Evolutionary conservation across 2,329 filamentous ascomycete species (phyloP), one percentile per base, ranked within the genome.

Genomic region (Conoideocrella luteorostrata): DNA sequence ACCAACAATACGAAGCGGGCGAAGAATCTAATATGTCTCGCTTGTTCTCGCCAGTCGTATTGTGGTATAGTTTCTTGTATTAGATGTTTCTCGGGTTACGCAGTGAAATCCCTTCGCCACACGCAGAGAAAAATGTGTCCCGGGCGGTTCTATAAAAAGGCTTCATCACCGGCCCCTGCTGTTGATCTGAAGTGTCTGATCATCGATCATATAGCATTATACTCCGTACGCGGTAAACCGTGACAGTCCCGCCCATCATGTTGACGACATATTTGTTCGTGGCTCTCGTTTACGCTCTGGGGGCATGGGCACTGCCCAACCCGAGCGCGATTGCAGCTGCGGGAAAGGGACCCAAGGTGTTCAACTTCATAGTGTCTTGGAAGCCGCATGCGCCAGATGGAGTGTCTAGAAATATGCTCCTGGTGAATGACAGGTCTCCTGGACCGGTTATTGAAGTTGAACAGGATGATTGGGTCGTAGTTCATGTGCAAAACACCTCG

Each of bases 391-490:
- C 65, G 0, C 70, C 70, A 0, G 66, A 72, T 58, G 76, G 77
- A 20, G 62, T 67, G 44, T 46, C 57, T 0, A 60, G 67, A 11
- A 49, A 68, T 32, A 68, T 72, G 60, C 52, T 72, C 48, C 62
- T 82, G 33, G 61, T 81, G 53, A 84, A 84, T 49, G 74, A 72
- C 10, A 68, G 78, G 52, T 78, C 76, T 39, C 81, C 82, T 1
- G 83, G 80, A 0, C 82, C 82, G 0, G 62, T 67, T 2, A 68
- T 86, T 7, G 68, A 74, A 38, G 39, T 35, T 12, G 44, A 46
- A n/a, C 39, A 46, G 15, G 39, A 46, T 17, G 44, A 46, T 43
- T 56, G 61, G 18, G 65, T 75, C 3, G 53, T 63, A n/a, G 58
- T 75, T 5, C 51, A 56, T 4, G 68, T 77, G 3, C 52, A 62